phyloP scores from a whole-genome alignment of 2,329 filamentous ascomycete genomes.

The Calonectria pauciramosa region DNA sequence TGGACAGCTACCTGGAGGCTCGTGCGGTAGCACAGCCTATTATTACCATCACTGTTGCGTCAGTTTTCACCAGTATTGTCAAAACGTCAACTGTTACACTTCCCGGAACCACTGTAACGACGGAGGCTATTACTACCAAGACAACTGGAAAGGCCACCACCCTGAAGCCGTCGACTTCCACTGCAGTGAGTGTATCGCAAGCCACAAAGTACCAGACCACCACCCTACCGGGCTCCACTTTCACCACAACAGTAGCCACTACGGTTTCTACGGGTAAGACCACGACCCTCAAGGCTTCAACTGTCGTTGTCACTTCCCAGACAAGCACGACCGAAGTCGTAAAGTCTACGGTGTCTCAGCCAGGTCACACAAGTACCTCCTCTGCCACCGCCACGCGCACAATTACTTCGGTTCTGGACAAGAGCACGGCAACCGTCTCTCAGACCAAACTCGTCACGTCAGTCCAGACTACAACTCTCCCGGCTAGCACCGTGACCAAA shows the following conservation, averaged over 20 bases:
- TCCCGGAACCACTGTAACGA: slow-evolving; percentile 33
- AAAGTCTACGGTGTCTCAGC: slow-evolving; percentile 19
- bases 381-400: slow-evolving; percentile 18
- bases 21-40: slow-evolving; percentile 14
- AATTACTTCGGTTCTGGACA: slow-evolving; percentile 27
- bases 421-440: slow-evolving; percentile 23
- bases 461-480: slow-evolving; percentile 35
- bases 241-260: slow-evolving; percentile 27
- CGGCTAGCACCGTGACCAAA: slow-evolving; percentile 35
- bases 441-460: slow-evolving; percentile 10
- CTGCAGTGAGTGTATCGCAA: slow-evolving; percentile 2
- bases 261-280: slow-evolving; percentile 40
- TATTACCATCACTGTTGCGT: slow-evolving; percentile 9
- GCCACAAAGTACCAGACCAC: slow-evolving; percentile 20
- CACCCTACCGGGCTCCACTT: slow-evolving; percentile 32
- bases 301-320: slow-evolving; percentile 30
- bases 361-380: slow-evolving; percentile 17
- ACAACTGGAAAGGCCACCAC: slow-evolving; percentile 40
- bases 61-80: slow-evolving; percentile 4
- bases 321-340: slow-evolving; percentile 30
- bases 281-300: slow-evolving; percentile 38
- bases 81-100: slow-evolving; percentile 26
- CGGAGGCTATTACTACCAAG: slow-evolving; percentile 31
- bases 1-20: neutral
- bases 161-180: slow-evolving; percentile 36